phyloP scores from a whole-genome alignment of 768 basidiomycete species.

The Clitopilus hobsonii region DNA sequence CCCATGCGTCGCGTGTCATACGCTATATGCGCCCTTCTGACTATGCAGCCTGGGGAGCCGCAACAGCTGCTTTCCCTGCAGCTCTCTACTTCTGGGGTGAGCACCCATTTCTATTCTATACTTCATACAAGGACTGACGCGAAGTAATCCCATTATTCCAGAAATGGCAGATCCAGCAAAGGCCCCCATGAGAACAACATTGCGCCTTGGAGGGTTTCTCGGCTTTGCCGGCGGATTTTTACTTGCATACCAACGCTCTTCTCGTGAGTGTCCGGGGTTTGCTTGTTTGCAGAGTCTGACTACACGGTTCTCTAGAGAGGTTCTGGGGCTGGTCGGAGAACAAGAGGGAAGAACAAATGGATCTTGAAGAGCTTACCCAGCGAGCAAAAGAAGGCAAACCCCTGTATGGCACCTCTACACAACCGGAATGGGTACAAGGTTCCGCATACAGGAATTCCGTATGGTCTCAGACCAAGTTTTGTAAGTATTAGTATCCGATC shows the following conservation, averaged over 20 bases:
- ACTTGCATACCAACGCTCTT: constrained; percentile 89
- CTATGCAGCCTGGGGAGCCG: constrained; percentile 79
- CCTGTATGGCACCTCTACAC: constrained; percentile 78
- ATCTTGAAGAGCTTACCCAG: constrained; percentile 73
- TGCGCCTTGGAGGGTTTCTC: constrained; percentile 61
- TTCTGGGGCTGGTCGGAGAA: constrained; percentile 97
- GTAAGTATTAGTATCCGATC: constrained; percentile 38
- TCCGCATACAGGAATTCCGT: constrained; percentile 85
- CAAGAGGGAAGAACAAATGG: constrained; percentile 72
- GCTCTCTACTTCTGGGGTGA: constrained; percentile 79
- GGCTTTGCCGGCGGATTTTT: constrained; percentile 92
- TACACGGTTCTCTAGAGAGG: constrained; percentile 49
- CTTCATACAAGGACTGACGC: neutral
- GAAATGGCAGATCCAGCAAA: constrained; percentile 47
- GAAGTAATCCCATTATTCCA: constrained; percentile 16
- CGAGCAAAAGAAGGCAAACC: constrained; percentile 76
- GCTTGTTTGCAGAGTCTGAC: constrained; percentile 8
- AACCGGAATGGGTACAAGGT: constrained; percentile 83
- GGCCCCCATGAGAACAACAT: constrained; percentile 27
- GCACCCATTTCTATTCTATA: constrained; percentile 19
- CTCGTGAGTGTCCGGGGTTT: constrained; percentile 64
- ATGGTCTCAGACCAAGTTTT: constrained; percentile 91
- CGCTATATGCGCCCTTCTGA: constrained; percentile 87
- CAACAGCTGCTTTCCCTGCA: constrained; percentile 79
- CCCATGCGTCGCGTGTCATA: constrained; percentile 82